phyloP scores from a whole-genome alignment of 495 filamentous ascomycete genomes.

The Penicillium herquei region DNA sequence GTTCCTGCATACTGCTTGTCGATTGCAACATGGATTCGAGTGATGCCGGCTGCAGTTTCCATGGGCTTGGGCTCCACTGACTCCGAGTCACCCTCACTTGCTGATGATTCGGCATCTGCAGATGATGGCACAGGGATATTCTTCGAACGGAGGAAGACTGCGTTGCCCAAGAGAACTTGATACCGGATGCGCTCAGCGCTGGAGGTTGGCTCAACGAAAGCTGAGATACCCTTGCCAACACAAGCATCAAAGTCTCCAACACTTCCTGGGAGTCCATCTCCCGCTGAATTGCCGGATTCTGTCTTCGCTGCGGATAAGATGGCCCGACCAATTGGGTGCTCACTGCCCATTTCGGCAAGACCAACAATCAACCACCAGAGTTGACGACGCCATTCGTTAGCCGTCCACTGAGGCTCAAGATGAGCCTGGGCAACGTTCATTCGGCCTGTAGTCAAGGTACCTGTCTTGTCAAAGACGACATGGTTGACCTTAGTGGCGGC shows the following conservation, averaged over 20 bases:
- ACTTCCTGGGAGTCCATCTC: slow-evolving; percentile 75
- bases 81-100: slow-evolving; percentile 22
- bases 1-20: slow-evolving; percentile 75
- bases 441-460: slow-evolving; percentile 88
- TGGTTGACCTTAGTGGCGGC: slow-evolving; percentile 88
- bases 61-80: slow-evolving; percentile 18
- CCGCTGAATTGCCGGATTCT: slow-evolving; percentile 67
- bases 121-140: slow-evolving; percentile 63
- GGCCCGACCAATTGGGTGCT: slow-evolving; percentile 91
- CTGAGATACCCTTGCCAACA: slow-evolving; percentile 84
- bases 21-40: slow-evolving; percentile 88
- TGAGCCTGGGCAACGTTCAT: slow-evolving; percentile 82
- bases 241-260: slow-evolving; percentile 79
- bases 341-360: slow-evolving; percentile 87
- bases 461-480: slow-evolving; percentile 99
- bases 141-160: slow-evolving; percentile 67
- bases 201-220: slow-evolving; percentile 72
- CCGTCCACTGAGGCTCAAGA: slow-evolving; percentile 66
- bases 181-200: slow-evolving; percentile 65
- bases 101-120: slow-evolving; percentile 47
- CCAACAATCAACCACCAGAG: slow-evolving; percentile 96
- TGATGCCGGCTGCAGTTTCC: slow-evolving; percentile 60
- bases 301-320: slow-evolving; percentile 71
- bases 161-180: slow-evolving; percentile 79
- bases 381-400: slow-evolving; percentile 62